Evolutionary conservation across 2,329 filamentous ascomycete genomes (phyloP).

Genomic region (Xylariales sp.): DNA sequence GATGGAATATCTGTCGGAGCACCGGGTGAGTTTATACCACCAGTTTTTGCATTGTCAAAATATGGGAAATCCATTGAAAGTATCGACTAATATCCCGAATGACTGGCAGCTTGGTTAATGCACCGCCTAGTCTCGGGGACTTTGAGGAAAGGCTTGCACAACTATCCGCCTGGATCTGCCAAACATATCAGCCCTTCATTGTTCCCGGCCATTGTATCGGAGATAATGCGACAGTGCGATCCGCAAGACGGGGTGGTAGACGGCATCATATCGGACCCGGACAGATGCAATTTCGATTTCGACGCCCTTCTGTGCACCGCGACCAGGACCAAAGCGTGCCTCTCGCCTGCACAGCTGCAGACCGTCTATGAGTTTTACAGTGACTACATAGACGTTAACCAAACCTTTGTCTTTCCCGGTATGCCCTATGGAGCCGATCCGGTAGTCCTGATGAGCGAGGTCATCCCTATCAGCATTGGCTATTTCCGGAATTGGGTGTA

Average conservation of each 20-base stretch:
- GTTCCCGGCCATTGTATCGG: constrained; percentile 33
- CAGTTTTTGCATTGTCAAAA: too few relatives aligned
- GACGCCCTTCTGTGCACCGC: constrained; percentile 29
- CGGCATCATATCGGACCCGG: constrained; percentile 35
- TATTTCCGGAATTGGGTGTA: constrained; percentile 19
- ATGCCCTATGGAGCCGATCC: constrained; percentile 18
- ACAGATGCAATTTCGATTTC: constrained; percentile 32
- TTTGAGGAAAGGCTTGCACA: constrained; percentile 36
- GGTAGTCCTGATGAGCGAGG: constrained; percentile 10
- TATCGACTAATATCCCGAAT: too few relatives aligned
- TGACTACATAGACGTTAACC: constrained; percentile 20
- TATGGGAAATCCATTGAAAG: too few relatives aligned
- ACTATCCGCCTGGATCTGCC: constrained; percentile 33
- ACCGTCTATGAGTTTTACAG: constrained; percentile 22
- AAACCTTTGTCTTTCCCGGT: constrained; percentile 22
- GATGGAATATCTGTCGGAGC: constrained; percentile 51
- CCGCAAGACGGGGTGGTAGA: constrained; percentile 37
- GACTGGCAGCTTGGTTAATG: constrained; percentile 49
- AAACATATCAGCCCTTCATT: constrained; percentile 34
- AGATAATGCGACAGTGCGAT: constrained; percentile 39
- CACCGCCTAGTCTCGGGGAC: constrained; percentile 32
- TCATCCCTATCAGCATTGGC: constrained; percentile 13
- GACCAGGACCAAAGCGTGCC: constrained; percentile 22
- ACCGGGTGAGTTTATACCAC: constrained; percentile 28
- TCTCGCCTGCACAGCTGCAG: constrained; percentile 35